Conservation (phyloP, 2,329 filamentous ascomycete species). For the Penicillium sp. region DNA sequence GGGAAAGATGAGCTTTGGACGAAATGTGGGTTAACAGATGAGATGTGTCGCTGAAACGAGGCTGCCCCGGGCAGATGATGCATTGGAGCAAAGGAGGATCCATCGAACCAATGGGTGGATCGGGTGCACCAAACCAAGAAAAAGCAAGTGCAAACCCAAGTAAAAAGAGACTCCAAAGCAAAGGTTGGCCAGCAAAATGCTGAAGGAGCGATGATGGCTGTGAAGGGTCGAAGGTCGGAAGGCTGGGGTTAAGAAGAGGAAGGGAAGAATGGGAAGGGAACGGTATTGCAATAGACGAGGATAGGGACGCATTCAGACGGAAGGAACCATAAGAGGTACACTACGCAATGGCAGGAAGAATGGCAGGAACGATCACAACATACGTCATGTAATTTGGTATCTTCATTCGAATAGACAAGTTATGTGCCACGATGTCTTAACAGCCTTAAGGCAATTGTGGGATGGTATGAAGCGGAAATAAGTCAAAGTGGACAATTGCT, state of each 20-base stretch:
- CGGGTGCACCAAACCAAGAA: constrained; percentile 15
- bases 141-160: constrained; percentile 23
- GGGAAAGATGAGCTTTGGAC: constrained; percentile 85
- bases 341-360: background rate
- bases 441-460: constrained; percentile 36
- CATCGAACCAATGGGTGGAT: constrained; percentile 28
- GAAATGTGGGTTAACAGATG: constrained; percentile 88
- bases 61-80: constrained; percentile 74
- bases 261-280: background rate
- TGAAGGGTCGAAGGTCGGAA: background rate
- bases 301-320: background rate
- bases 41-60: constrained; percentile 81
- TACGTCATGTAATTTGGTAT: constrained; percentile 4
- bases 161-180: constrained; percentile 6
- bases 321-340: background rate
- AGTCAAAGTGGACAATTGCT: constrained; percentile 42
- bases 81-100: constrained; percentile 66
- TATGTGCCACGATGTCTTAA: constrained; percentile 42
- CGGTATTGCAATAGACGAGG: background rate
- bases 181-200: constrained; percentile 10
- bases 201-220: constrained; percentile 21
- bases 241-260: background rate
- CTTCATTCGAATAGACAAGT: constrained; percentile 3
- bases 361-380: background rate
- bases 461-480: constrained; percentile 41